phyloP scores from a whole-genome alignment of 2,329 filamentous ascomycete genomes.

The Aspergillus nomiae region DNA sequence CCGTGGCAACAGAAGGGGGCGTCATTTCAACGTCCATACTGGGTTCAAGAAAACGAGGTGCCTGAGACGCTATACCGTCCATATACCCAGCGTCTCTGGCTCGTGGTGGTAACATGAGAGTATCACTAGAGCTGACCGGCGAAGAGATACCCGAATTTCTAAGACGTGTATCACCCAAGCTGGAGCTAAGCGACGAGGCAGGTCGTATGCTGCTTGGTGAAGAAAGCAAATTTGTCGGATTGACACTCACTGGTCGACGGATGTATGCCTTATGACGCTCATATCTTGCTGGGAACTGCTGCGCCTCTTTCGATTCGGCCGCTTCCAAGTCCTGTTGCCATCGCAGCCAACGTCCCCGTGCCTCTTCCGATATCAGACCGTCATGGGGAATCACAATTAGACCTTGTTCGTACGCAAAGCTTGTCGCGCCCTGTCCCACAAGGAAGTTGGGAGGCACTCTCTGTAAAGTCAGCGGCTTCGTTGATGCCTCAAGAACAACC shows the following conservation, averaged over 20 bases:
- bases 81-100: constrained; percentile 8
- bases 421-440: constrained; percentile 78
- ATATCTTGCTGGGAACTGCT: constrained; percentile 27
- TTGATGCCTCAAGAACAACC: constrained; percentile 75
- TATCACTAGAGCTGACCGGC: background rate
- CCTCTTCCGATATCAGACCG: constrained; percentile 74
- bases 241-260: constrained; percentile 24
- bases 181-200: constrained; percentile 4
- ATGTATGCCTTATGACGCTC: constrained; percentile 20
- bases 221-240: constrained; percentile 24
- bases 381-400: constrained; percentile 75
- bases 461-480: constrained; percentile 74
- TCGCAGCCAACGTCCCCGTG: constrained; percentile 73
- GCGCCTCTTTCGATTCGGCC: constrained; percentile 54
- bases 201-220: constrained; percentile 19
- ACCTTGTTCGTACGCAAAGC: constrained; percentile 81
- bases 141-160: constrained; percentile 2
- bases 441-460: constrained; percentile 92
- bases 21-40: constrained; percentile 7
- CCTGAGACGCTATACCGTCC: constrained; percentile 9
- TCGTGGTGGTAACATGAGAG: background rate
- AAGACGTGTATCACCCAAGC: background rate
- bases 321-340: constrained; percentile 73
- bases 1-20: background rate
- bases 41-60: background rate